These are phyloP conservation scores for Boletus sp. DNA, from an alignment of 768 basidiomycete genomes.

Conservation along the genomic window DNA sequence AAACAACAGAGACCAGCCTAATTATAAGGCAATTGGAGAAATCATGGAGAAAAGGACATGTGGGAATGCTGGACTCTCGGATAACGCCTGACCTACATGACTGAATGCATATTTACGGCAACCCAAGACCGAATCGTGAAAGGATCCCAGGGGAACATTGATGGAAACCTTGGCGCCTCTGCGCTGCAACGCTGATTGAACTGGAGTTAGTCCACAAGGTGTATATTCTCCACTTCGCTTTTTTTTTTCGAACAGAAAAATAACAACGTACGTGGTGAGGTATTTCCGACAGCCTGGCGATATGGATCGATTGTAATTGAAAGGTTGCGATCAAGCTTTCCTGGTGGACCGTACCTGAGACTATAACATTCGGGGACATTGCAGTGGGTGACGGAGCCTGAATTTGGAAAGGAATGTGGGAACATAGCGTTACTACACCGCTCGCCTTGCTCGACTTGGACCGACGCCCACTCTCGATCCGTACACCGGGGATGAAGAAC, in stretches of 20 bases:
- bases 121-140: neutral
- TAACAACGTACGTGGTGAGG: neutral
- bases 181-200: neutral
- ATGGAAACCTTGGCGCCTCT: neutral
- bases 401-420: neutral
- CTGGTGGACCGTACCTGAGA: neutral
- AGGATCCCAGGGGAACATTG: neutral
- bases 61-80: neutral
- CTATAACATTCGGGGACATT: neutral
- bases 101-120: constrained; percentile 5
- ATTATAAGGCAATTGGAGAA: constrained; percentile 4
- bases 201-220: neutral
- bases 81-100: constrained; percentile 6
- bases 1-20: neutral
- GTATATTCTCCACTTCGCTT: neutral
- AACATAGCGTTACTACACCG: neutral
- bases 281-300: neutral
- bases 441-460: neutral
- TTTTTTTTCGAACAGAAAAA: neutral
- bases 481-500: neutral
- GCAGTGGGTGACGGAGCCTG: neutral
- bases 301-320: neutral
- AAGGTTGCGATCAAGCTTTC: neutral
- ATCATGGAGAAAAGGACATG: constrained; percentile 2
- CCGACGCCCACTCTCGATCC: neutral